Evolutionary conservation across 2,329 filamentous ascomycete species (phyloP).

Genomic region (Fusarium setosum): DNA sequence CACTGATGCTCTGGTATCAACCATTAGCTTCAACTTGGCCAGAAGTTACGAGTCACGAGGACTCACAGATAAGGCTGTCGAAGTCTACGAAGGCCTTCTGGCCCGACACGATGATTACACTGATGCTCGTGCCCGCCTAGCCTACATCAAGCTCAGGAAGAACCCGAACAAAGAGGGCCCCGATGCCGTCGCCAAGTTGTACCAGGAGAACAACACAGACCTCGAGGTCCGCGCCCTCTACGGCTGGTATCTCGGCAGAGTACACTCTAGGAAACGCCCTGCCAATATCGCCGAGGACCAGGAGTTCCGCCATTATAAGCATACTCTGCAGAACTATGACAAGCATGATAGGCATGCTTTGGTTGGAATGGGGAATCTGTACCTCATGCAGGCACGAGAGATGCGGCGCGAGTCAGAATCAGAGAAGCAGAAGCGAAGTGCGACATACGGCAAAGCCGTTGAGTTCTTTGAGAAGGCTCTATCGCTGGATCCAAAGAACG

Average conservation of each 20-base stretch:
- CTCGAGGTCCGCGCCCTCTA: constrained; percentile 93
- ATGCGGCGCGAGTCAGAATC: constrained; percentile 92
- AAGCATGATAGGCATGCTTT: constrained; percentile 98
- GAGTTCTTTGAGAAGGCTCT: constrained; percentile 99
- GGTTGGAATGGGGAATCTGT: constrained; percentile 96
- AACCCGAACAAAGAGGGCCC: constrained; percentile 88
- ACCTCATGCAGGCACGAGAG: constrained; percentile 87
- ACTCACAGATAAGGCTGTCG: constrained; percentile 83
- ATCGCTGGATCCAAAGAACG: constrained; percentile 93
- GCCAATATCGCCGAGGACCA: constrained; percentile 87
- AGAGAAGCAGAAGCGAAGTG: constrained; percentile 90
- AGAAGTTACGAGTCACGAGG: constrained; percentile 91
- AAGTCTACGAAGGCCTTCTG: constrained; percentile 88
- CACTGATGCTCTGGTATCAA: constrained; percentile 91
- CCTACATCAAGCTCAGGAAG: constrained; percentile 87
- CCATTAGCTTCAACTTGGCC: constrained; percentile 96
- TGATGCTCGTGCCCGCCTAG: constrained; percentile 87
- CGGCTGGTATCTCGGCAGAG: constrained; percentile 92
- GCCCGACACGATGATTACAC: constrained; percentile 91
- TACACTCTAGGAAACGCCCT: constrained; percentile 81
- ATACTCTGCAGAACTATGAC: constrained; percentile 92
- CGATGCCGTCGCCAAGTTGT: constrained; percentile 85
- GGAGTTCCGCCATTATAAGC: constrained; percentile 95
- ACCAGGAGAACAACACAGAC: constrained; percentile 85
- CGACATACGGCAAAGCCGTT: constrained; percentile 89